These are phyloP conservation scores for Acrocalymma vagum DNA, from an alignment of 2,329 filamentous ascomycete species.

Conservation along the genomic window DNA sequence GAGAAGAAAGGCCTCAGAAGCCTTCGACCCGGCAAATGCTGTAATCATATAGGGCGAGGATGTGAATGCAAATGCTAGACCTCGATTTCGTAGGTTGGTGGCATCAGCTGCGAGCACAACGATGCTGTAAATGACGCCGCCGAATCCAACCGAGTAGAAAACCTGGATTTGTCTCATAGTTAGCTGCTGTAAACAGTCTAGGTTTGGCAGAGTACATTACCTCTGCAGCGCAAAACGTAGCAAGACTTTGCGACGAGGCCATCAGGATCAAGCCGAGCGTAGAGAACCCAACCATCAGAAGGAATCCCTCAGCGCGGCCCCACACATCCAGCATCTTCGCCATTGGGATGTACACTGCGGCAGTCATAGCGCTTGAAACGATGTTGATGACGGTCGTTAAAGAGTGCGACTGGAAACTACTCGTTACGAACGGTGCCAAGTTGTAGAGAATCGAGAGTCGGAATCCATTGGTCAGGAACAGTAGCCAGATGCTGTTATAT, in stretches of 20 bases:
- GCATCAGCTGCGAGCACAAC: constrained; percentile 71
- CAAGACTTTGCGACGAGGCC: constrained; percentile 67
- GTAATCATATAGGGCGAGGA: constrained; percentile 29
- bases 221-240: constrained; percentile 31
- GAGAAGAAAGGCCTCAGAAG: constrained; percentile 55
- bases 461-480: constrained; percentile 55
- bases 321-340: constrained; percentile 51
- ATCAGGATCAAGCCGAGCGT: constrained; percentile 66
- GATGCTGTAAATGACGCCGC: constrained; percentile 66
- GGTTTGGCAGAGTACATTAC: too few species aligned
- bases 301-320: constrained; percentile 48
- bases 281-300: constrained; percentile 38
- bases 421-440: constrained; percentile 40
- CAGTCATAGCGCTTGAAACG: constrained; percentile 36
- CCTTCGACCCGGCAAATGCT: constrained; percentile 21
- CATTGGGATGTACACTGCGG: constrained; percentile 45
- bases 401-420: constrained; percentile 34
- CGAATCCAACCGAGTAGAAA: constrained; percentile 70
- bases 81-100: constrained; percentile 65
- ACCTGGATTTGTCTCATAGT: too few species aligned
- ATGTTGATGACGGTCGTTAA: constrained; percentile 34
- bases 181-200: too few species aligned
- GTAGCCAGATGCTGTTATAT: constrained; percentile 31
- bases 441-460: constrained; percentile 48
- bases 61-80: constrained; percentile 64